Evolutionary conservation across 2,329 filamentous ascomycete genomes (phyloP).

Genomic region (Helotiales sp.): DNA sequence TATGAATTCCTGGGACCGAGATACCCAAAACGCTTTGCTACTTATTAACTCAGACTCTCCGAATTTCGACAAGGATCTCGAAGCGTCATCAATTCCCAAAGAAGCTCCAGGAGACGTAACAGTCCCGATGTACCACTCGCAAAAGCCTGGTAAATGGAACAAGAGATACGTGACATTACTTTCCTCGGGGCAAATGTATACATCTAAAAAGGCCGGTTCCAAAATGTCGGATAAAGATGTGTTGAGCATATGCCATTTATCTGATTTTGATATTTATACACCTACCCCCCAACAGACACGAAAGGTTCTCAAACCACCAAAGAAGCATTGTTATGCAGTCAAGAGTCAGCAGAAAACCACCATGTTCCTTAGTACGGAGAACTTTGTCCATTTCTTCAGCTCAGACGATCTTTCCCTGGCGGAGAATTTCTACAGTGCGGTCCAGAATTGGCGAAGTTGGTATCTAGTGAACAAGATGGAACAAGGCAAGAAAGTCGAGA

Average conservation of each 20-base stretch:
- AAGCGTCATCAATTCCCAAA: constrained; percentile 66
- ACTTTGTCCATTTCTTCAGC: constrained; percentile 91
- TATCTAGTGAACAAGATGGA: constrained; percentile 77
- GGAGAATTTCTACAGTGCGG: constrained; percentile 68
- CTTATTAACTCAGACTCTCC: constrained; percentile 64
- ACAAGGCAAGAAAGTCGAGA: constrained; percentile 41
- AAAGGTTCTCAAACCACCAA: constrained; percentile 80
- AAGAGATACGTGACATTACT: constrained; percentile 81
- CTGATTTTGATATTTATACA: constrained; percentile 90
- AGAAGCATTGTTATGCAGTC: constrained; percentile 83
- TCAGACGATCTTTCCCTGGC: constrained; percentile 74
- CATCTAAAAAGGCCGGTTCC: constrained; percentile 72
- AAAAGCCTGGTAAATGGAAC: constrained; percentile 83
- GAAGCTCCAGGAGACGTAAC: constrained; percentile 69
- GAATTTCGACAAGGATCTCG: constrained; percentile 65
- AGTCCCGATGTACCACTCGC: constrained; percentile 79
- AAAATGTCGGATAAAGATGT: constrained; percentile 67
- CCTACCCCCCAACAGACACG: constrained; percentile 71
- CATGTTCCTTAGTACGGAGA: constrained; percentile 80
- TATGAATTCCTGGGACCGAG: constrained; percentile 90
- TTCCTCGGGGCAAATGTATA: constrained; percentile 71
- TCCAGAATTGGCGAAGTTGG: constrained; percentile 90
- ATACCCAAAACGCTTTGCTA: constrained; percentile 75
- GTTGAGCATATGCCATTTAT: constrained; percentile 78
- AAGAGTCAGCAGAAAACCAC: constrained; percentile 90